Base-by-base conservation (phyloP, 805 yeast genomes). In the Hanseniaspora meyeri region DNA sequence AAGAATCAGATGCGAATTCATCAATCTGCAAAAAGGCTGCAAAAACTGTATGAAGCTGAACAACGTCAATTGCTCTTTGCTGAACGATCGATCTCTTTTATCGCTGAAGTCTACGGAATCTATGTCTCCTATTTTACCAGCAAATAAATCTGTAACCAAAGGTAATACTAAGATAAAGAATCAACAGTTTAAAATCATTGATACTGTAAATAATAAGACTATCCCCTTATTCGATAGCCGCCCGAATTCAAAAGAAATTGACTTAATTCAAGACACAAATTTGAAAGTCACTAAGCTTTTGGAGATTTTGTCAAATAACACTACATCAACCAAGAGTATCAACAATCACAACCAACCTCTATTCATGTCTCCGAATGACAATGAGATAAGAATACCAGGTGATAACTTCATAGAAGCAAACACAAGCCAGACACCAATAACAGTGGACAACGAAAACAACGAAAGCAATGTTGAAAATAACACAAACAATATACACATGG, bases 1-100 rank as follows among this genome's bases (percentile, higher is more conserved):
- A 20, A 57, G 50, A 48, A 43, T 46, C 4, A 31, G 56, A 36
- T 57, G 59, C 17, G 53, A 51, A 14, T 47, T 53, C 19, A 37
- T 46, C 10, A 46, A 31, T 20, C 17, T 53, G 5, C 24, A 45
- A 11, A 27, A 53, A 24, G 57, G 57, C 2, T 53, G 57, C 17
- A 45, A 53, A 32, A 53, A 46, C 17, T 53, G 57, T 39, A 45
- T 46, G 3, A 53, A 46, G 16, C 3, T 19, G 27, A 17, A 16
- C 16, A 29, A 24, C 5, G 27, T 20, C 4, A 47, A 37, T 14
- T 51, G 55, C 11, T 51, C 55, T 11, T 20, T 53, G 17, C n/a
- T 38, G 6, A 46, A 46, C 27, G 51, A 53, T 12, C n/a, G 19
- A 16, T 27, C 38, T 14, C 14, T 37, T 4, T 16, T 48, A 11